Conservation (phyloP, 164 flowering plant genomes). For the Magnolia kwangsiensis region DNA sequence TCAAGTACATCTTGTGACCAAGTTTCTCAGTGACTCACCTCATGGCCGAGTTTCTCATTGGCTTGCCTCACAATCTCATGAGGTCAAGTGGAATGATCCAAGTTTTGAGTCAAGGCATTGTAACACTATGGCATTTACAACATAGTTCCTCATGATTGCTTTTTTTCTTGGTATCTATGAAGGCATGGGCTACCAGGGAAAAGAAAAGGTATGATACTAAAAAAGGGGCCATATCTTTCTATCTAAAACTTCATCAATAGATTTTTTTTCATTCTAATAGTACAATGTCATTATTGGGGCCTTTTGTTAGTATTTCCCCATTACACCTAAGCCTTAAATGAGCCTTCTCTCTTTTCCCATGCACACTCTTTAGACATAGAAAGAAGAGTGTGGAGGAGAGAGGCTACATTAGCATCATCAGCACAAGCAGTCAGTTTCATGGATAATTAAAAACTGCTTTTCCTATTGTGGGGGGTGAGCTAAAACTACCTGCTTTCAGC, state of each 20-base stretch:
- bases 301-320: slow-evolving; percentile 10
- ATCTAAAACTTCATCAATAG: neutral
- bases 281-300: neutral
- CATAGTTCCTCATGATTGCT: too few species aligned
- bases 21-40: too few species aligned
- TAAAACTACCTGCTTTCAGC: slow-evolving; percentile 1
- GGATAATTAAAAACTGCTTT: slow-evolving; percentile 10
- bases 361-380: neutral
- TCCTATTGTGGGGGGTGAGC: neutral
- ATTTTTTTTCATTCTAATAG: neutral
- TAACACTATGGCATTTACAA: too few species aligned
- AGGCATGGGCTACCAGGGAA: too few species aligned
- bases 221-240: neutral
- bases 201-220: too few species aligned
- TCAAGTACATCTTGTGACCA: too few species aligned
- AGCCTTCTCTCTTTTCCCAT: slow-evolving; percentile 6
- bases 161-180: too few species aligned
- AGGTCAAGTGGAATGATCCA: too few species aligned
- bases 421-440: slow-evolving; percentile 14
- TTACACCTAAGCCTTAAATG: slow-evolving; percentile 6
- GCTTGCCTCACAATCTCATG: too few species aligned
- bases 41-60: too few species aligned
- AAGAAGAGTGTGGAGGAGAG: slow-evolving; percentile 3
- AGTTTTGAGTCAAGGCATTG: too few species aligned
- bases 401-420: slow-evolving; percentile 11